Conservation (phyloP, 352 stramenopile species). For the Elongisporangium undulatum region DNA sequence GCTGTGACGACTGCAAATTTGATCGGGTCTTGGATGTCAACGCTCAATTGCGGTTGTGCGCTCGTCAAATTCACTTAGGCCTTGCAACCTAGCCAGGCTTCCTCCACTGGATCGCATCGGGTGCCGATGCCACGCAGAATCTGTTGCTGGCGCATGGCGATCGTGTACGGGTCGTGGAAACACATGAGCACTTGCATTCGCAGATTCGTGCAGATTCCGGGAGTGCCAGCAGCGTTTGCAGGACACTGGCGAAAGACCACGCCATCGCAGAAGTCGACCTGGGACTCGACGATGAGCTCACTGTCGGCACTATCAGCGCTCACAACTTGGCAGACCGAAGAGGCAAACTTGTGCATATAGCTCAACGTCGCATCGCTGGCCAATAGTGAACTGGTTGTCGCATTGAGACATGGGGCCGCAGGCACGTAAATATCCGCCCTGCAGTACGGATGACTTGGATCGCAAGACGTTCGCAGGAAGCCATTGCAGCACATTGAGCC, state of each 20-base stretch:
- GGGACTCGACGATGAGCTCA: neutral
- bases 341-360: neutral
- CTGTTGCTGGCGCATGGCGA: slow-evolving; percentile 14
- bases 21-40: too few relatives aligned
- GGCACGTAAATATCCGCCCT: neutral
- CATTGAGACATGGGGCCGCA: neutral
- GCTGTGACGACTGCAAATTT: too few relatives aligned
- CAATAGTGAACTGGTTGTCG: neutral
- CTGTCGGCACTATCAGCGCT: neutral
- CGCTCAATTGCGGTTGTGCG: too few relatives aligned
- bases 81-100: slow-evolving; percentile 24
- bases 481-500: slow-evolving; percentile 17
- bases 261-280: slow-evolving; percentile 14
- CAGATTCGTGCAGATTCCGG: slow-evolving; percentile 32
- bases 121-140: slow-evolving; percentile 15
- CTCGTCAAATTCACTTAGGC: neutral
- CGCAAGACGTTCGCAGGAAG: slow-evolving; percentile 1
- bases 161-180: slow-evolving; percentile 19
- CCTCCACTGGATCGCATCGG: slow-evolving; percentile 10
- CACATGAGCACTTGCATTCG: slow-evolving; percentile 29
- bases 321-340: neutral
- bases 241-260: slow-evolving; percentile 17
- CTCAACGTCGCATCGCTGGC: neutral
- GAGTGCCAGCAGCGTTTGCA: neutral
- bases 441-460: neutral